Evolutionary conservation across 2,329 filamentous ascomycete genomes (phyloP), one percentile per base, ranked within the genome.

Genomic region (Fusarium zealandicum): DNA sequence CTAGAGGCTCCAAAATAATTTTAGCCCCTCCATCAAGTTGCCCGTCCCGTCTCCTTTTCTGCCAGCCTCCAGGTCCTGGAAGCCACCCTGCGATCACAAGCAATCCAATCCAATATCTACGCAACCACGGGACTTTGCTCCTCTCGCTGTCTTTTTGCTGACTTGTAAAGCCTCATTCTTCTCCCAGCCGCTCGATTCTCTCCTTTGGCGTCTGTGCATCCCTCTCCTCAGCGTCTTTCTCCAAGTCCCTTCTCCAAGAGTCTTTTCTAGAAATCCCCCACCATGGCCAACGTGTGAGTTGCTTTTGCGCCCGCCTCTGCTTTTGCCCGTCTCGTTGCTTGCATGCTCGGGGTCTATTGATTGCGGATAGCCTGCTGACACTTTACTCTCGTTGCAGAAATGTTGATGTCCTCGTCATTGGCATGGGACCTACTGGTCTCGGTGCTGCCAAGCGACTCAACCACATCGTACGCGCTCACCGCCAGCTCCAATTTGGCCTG

Each of bases 371-470:
- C 28, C 56, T 57, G 31, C 66, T 69, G 51, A 70, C 54, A 27
- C 47, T 30, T 2, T 20, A 4, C 13, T 17, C 37, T 38, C 41
- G 35, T 17, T 53, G 12, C 76, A 96, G 92, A 76, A 88, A 92
- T 72, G 92, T 98, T 75, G 95, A 99, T 79, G 90, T 99, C 68
- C 91, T 99, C 74, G 88, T 99, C 77, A 97, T 98, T 81, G 95
- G 95, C 73, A 93, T 93, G 79, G 95, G 95, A 73, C 95, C 95
- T 70, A 98, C 95, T 72, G 95, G 95, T 79, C 86, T 98, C 69
- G 95, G 95, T 83, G 95, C 95, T 75, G 95, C 95, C 70, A 99
- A 99, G 84, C 91, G 95, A 75, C 86, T 99, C 66, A 90, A 98
- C 78, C 95, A 99, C 79, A 88, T 97, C 73, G 95, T 98, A 82